These are phyloP conservation scores for Mortierella claussenii DNA, from an alignment of 192 early-diverging fungal genomes.

Conservation along the genomic window DNA sequence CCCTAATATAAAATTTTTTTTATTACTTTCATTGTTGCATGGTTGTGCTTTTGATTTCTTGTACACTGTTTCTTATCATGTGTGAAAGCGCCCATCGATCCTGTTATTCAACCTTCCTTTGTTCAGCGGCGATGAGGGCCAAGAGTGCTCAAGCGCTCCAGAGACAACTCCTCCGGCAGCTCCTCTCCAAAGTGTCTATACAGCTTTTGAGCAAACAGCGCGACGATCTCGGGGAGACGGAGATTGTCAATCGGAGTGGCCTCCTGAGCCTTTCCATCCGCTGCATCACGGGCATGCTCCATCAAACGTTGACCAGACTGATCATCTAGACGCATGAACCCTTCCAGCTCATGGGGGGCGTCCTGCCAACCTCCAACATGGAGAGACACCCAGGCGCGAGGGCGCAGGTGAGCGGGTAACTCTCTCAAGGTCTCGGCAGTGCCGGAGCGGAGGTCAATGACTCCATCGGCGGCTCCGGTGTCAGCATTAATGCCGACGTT, in stretches of 20 bases:
- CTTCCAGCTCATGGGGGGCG: conserved; percentile 40
- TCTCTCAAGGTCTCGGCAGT: conserved; percentile 16
- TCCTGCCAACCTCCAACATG: conserved; percentile 51
- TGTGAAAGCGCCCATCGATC: too few species aligned
- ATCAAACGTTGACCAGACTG: conserved; percentile 52
- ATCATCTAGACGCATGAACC: conserved; percentile 52
- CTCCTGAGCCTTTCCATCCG: conserved; percentile 45
- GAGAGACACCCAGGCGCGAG: conserved; percentile 53
- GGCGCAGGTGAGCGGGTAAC: conserved; percentile 30
- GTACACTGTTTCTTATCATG: not conserved
- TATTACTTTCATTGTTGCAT: too few species aligned
- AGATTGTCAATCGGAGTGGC: conserved; percentile 38
- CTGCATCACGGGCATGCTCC: conserved; percentile 39
- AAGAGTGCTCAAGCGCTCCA: conserved; percentile 33
- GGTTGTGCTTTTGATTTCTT: conserved; percentile 8
- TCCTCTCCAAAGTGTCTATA: conserved; percentile 50
- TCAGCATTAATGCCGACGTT: conserved; percentile 8
- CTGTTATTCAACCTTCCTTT: not conserved
- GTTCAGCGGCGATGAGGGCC: conserved; percentile 14
- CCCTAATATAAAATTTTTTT: too few species aligned
- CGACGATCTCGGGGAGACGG: conserved; percentile 52
- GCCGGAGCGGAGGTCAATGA: conserved; percentile 18
- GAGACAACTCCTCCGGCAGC: conserved; percentile 31
- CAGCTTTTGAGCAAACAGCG: conserved; percentile 46
- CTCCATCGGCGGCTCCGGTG: conserved; percentile 19